Percentiles rank a stretch among this genome's conserved stretches.
phyloP scores from a whole-genome alignment of 805 yeast genomes.

The Myxozyma udenii region DNA sequence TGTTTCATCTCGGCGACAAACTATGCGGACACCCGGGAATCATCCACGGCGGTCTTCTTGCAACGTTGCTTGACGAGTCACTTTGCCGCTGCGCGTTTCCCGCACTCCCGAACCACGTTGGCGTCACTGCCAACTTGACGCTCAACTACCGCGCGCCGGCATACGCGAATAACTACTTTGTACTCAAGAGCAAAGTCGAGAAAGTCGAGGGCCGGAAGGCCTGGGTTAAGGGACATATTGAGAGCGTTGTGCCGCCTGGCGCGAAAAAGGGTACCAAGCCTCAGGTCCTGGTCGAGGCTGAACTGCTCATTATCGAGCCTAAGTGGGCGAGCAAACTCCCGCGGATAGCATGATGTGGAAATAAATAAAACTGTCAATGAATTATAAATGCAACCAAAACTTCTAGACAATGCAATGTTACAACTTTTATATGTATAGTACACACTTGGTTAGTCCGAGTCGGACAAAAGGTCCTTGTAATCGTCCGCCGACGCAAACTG shows the following conservation, averaged over 20 bases:
- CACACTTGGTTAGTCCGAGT: slow-evolving; percentile 39
- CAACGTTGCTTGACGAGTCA: slow-evolving; percentile 82
- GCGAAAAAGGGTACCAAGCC: slow-evolving; percentile 26
- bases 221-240: slow-evolving; percentile 64
- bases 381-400: neutral
- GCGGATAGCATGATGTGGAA: slow-evolving; percentile 3
- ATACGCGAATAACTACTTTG: slow-evolving; percentile 59
- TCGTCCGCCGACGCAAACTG: slow-evolving; percentile 86
- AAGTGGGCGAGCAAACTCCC: slow-evolving; percentile 39
- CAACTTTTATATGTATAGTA: neutral
- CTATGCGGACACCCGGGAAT: slow-evolving; percentile 67
- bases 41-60: slow-evolving; percentile 82
- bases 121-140: slow-evolving; percentile 80
- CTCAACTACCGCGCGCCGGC: slow-evolving; percentile 60
- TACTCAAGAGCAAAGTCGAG: slow-evolving; percentile 63
- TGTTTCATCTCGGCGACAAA: slow-evolving; percentile 67
- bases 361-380: slow-evolving; percentile 4
- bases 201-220: slow-evolving; percentile 78
- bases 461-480: slow-evolving; percentile 61
- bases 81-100: slow-evolving; percentile 85
- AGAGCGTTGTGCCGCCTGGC: slow-evolving; percentile 42
- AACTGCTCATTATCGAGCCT: slow-evolving; percentile 41
- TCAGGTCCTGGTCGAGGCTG: slow-evolving; percentile 34
- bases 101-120: slow-evolving; percentile 70
- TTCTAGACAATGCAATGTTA: neutral